A percentile compares a stretch with the other conserved stretches of the same genome.
Evolutionary conservation across 345 rosid species (phyloP).

Genomic region (Pseudoturritis turrita): DNA sequence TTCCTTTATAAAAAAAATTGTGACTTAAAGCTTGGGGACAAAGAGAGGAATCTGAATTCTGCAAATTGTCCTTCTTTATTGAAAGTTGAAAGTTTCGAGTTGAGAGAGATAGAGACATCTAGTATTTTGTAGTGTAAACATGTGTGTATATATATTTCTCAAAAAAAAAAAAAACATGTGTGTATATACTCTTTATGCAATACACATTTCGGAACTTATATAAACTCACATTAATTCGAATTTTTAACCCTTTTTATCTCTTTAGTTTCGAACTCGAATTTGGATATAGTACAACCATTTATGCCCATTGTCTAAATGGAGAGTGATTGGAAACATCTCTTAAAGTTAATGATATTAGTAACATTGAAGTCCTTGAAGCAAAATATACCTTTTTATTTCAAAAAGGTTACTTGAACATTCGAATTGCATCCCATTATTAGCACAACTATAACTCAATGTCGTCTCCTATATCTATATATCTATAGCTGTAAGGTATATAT

Average conservation of each 20-base stretch:
- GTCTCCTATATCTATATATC: background rate
- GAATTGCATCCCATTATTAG: background rate
- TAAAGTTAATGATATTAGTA: background rate
- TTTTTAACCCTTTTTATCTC: background rate
- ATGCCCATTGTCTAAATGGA: background rate
- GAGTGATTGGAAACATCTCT: background rate
- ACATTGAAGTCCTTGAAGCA: background rate
- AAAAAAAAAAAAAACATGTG: too few relatives aligned
- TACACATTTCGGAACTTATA: background rate
- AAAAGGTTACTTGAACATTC: background rate
- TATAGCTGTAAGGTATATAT: background rate
- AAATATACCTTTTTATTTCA: background rate
- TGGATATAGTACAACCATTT: background rate
- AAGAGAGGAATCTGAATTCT: slow-evolving; percentile 21
- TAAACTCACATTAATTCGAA: background rate
- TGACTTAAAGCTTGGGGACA: slow-evolving; percentile 20
- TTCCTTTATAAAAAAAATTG: too few relatives aligned
- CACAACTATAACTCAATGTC: background rate
- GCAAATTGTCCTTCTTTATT: slow-evolving; percentile 6
- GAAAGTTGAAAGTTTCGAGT: slow-evolving; percentile 9
- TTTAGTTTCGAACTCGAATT: background rate
- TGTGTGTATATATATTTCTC: too few relatives aligned
- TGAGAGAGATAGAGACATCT: background rate
- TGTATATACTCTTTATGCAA: slow-evolving; percentile 3
- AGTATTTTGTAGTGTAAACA: background rate